Conservation (phyloP, 345 rosid genomes). For the Carallia brachiata region DNA sequence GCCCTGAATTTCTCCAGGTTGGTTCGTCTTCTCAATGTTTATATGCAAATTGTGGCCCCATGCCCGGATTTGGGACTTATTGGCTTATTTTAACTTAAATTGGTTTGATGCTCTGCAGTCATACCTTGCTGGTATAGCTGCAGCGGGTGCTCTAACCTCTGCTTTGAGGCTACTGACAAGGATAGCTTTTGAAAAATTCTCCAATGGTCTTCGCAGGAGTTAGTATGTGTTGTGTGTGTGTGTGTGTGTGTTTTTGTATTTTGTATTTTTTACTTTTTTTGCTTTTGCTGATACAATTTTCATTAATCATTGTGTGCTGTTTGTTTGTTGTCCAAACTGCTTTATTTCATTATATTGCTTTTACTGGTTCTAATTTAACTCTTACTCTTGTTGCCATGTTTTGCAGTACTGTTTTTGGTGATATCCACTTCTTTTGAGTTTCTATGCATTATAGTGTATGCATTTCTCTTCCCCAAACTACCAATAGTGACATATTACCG, state of each 20-base stretch:
- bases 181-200: conserved; percentile 70
- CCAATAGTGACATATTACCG: conserved; percentile 81
- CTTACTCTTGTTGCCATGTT: not conserved
- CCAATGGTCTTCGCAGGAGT: conserved; percentile 72
- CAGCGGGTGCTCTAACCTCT: conserved; percentile 79
- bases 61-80: not conserved
- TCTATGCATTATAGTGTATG: conserved; percentile 60
- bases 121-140: conserved; percentile 83
- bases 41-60: not conserved
- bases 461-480: conserved; percentile 61
- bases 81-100: not conserved
- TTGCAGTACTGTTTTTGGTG: conserved; percentile 72
- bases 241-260: no score
- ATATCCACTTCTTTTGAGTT: conserved; percentile 68
- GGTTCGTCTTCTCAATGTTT: not conserved
- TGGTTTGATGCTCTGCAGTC: conserved; percentile 42
- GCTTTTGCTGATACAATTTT: not conserved
- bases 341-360: no score
- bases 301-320: no score
- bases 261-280: not conserved
- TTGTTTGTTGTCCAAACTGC: no score
- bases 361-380: no score
- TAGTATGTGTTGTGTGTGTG: conserved; percentile 38
- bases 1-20: conserved; percentile 84
- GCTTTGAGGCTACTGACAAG: conserved; percentile 66